A percentile compares a stretch with the other conserved stretches of the same genome.
These are phyloP conservation scores for Dactylellina parvicollis DNA, from an alignment of 2,329 filamentous ascomycete species.

Conservation along the genomic window DNA sequence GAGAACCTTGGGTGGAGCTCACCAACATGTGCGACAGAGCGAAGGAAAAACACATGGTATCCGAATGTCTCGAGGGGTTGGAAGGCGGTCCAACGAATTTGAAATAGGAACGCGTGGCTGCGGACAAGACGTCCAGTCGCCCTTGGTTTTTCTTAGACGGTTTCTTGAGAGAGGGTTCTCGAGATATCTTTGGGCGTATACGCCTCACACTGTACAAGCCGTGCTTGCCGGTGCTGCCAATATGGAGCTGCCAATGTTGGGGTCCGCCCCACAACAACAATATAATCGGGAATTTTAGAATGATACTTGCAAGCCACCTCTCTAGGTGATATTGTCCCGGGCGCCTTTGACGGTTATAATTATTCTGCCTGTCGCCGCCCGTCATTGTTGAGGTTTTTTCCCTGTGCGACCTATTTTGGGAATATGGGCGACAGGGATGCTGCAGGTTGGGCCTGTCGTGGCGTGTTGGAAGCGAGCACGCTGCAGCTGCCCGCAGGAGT, in stretches of 20 bases:
- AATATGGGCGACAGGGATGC: conserved; percentile 20
- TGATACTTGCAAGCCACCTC: neutral
- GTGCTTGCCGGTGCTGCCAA: neutral
- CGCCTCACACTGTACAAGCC: neutral
- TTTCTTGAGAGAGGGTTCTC: neutral
- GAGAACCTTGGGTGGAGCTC: conserved; percentile 6
- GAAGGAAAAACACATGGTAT: neutral
- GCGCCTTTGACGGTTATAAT: too few species aligned
- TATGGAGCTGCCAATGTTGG: neutral
- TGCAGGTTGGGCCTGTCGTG: conserved; percentile 10
- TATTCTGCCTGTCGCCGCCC: too few species aligned
- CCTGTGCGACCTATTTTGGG: conserved; percentile 38
- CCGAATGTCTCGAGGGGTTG: neutral
- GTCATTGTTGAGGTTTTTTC: too few species aligned
- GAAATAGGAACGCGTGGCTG: neutral
- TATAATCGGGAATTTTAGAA: neutral
- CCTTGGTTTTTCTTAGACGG: neutral
- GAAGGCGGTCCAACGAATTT: neutral
- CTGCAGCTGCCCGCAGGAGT: conserved; percentile 19
- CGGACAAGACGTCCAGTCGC: neutral
- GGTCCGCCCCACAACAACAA: neutral
- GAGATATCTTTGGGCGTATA: conserved; percentile 3
- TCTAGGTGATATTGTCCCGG: too few species aligned
- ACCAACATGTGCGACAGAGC: neutral
- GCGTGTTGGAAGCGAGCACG: conserved; percentile 38